Percentiles rank a stretch among this genome's conserved stretches.
Conservation (phyloP, 2,329 filamentous ascomycete species). For the Trichoderma sp. region DNA sequence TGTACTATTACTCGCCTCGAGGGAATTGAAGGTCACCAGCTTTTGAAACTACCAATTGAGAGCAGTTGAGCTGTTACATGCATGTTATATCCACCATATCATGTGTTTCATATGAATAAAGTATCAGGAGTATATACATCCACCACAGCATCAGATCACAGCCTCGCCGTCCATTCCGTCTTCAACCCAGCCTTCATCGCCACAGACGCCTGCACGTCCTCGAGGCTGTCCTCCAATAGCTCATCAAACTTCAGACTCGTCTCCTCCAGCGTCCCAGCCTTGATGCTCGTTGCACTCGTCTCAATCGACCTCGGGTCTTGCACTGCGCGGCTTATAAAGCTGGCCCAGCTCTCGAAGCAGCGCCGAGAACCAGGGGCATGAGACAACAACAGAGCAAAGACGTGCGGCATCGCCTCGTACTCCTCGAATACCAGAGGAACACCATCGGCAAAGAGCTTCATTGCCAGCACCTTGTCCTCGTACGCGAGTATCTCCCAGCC, state of each 20-base stretch:
- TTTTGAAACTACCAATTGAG: no score
- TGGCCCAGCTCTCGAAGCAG: slow-evolving; percentile 58
- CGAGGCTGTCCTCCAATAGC: slow-evolving; percentile 49
- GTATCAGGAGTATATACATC: background rate
- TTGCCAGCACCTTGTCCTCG: slow-evolving; percentile 64
- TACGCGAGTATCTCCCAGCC: slow-evolving; percentile 74
- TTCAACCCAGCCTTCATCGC: slow-evolving; percentile 31
- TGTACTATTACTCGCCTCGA: no score
- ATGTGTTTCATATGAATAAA: background rate
- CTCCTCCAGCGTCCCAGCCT: slow-evolving; percentile 56
- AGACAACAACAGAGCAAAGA: slow-evolving; percentile 63
- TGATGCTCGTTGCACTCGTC: slow-evolving; percentile 50
- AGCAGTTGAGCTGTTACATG: background rate
- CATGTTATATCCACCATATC: background rate
- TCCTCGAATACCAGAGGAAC: slow-evolving; percentile 68
- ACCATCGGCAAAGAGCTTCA: slow-evolving; percentile 57
- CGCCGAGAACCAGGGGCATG: slow-evolving; percentile 49
- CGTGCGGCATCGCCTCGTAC: slow-evolving; percentile 81
- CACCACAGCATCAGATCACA: background rate
- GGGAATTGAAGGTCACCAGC: no score
- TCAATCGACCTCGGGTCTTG: slow-evolving; percentile 40
- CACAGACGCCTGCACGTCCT: slow-evolving; percentile 48
- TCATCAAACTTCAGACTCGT: slow-evolving; percentile 46
- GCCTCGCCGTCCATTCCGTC: background rate
- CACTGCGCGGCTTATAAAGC: slow-evolving; percentile 55